These are phyloP conservation scores for Lachnellula suecica DNA, from an alignment of 2,329 filamentous ascomycete genomes.

Conservation along the genomic window DNA sequence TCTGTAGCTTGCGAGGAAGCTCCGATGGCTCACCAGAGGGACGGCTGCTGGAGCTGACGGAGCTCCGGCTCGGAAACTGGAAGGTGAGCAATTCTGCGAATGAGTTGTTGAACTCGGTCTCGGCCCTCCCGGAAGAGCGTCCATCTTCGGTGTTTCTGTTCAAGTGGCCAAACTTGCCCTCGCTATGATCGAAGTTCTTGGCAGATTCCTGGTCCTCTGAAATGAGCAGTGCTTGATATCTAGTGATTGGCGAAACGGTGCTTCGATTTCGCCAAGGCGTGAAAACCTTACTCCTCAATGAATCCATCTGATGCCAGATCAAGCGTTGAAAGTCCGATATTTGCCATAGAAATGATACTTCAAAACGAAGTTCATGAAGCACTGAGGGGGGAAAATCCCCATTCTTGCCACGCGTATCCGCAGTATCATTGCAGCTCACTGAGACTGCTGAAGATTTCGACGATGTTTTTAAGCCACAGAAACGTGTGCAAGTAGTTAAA, in stretches of 20 bases:
- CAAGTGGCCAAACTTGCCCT: no score
- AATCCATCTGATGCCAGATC: neutral
- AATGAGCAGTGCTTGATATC: neutral
- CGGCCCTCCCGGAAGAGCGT: neutral
- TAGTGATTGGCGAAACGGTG: neutral
- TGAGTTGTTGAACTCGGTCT: neutral
- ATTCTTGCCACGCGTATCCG: no score
- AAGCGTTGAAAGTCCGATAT: neutral
- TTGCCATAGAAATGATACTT: no score
- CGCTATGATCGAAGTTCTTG: neutral
- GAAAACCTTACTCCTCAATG: neutral
- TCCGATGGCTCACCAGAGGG: neutral
- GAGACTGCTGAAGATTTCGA: no score
- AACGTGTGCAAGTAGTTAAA: no score
- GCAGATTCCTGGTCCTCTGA: neutral
- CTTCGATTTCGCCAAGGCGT: neutral
- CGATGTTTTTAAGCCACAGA: no score
- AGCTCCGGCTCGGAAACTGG: neutral
- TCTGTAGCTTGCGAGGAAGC: constrained; percentile 25
- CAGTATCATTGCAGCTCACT: no score
- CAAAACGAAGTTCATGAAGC: no score
- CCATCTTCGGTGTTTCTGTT: no score
- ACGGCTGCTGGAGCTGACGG: neutral
- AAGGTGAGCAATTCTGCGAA: neutral
- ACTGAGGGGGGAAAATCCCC: no score